These are phyloP conservation scores for Styphnolobium japonicum DNA, from an alignment of 306 rosid species.

Conservation along the genomic window DNA sequence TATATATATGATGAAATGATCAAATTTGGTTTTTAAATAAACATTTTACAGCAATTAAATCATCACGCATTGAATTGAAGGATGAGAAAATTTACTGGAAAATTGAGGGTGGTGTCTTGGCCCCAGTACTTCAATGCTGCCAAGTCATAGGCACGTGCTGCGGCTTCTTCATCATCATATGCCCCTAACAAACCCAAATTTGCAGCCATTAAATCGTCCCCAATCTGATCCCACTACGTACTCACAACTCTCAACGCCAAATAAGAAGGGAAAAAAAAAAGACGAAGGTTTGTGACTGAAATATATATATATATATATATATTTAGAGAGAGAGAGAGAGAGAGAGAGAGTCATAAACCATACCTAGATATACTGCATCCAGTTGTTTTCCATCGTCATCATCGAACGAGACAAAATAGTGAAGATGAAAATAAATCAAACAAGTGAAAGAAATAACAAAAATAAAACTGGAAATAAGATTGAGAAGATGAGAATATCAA, in stretches of 20 bases:
- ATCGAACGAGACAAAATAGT: neutral
- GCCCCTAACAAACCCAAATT: constrained; percentile 65
- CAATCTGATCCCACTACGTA: neutral
- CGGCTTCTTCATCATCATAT: constrained; percentile 88
- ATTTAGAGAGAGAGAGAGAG: too few relatives aligned
- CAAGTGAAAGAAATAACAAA: neutral
- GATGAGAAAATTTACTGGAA: constrained; percentile 51
- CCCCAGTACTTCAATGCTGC: constrained; percentile 99
- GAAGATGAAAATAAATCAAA: neutral
- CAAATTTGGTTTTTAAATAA: neutral
- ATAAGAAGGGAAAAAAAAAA: neutral
- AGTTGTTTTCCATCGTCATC: constrained; percentile 29
- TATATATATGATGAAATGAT: neutral
- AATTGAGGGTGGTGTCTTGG: constrained; percentile 76
- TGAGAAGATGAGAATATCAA: too few relatives aligned
- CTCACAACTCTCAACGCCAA: neutral
- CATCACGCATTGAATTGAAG: neutral
- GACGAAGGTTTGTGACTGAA: neutral
- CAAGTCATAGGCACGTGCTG: constrained; percentile 98
- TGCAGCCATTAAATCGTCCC: neutral
- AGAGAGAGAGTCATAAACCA: neutral
- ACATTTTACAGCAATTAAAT: neutral
- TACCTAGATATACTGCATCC: constrained; percentile 87
- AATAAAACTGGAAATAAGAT: neutral
- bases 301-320: neutral